Evolutionary conservation across 78 protist species (phyloP).

Genomic region (Dictyostelium capitatum): DNA sequence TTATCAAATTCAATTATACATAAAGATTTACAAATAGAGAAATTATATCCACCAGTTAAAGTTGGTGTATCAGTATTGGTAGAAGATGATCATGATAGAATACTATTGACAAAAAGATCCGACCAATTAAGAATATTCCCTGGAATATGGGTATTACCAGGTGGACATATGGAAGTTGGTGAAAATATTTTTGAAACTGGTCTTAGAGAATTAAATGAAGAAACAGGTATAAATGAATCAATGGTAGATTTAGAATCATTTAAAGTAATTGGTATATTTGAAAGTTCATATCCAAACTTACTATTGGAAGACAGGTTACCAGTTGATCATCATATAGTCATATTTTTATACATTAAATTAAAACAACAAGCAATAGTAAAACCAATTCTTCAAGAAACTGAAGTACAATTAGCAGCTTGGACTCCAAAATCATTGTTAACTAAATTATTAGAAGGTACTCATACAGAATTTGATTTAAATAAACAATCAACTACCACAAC

Average conservation of each 20-base stretch:
- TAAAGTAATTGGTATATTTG: conserved; percentile 55
- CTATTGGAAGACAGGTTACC: conserved; percentile 31
- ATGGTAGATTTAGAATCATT: neutral
- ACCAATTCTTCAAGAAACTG: neutral
- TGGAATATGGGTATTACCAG: conserved; percentile 65
- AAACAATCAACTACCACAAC: neutral
- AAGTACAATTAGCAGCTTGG: conserved; percentile 57
- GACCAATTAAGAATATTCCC: conserved; percentile 57
- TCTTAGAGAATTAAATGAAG: conserved; percentile 57
- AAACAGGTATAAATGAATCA: conserved; percentile 34
- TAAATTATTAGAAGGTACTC: neutral
- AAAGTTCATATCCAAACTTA: conserved; percentile 49
- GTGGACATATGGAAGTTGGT: conserved; percentile 78
- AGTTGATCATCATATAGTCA: conserved; percentile 65
- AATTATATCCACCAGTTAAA: conserved; percentile 9
- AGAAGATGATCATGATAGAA: conserved; percentile 34
- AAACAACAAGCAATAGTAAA: neutral
- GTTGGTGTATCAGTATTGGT: conserved; percentile 66
- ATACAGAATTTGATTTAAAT: conserved; percentile 15
- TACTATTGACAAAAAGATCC: conserved; percentile 58
- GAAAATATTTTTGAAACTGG: conserved; percentile 54
- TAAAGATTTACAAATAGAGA: conserved; percentile 25
- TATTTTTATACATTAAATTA: conserved; percentile 33
- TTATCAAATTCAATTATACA: conserved; percentile 51
- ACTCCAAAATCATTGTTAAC: conserved; percentile 34